These are phyloP conservation scores for Oldenlandia corymbosa DNA, from an alignment of 257 asterid genomes.

Conservation along the genomic window DNA sequence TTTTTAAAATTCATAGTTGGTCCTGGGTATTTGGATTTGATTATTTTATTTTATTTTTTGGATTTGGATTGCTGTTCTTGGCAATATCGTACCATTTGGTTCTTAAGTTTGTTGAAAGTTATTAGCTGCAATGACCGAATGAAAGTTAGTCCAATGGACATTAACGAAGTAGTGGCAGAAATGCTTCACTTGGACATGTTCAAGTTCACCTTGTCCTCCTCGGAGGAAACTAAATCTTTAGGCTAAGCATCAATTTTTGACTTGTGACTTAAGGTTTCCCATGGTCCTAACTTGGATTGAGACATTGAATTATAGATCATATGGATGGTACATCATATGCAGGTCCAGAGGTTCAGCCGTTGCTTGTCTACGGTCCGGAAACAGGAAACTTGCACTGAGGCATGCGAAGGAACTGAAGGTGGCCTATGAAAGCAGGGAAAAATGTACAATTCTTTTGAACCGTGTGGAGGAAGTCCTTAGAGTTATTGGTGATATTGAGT, in stretches of 20 bases:
- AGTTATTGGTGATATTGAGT: conserved; percentile 64
- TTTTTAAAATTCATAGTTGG: no score
- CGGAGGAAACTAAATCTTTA: no score
- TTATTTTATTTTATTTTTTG: background rate
- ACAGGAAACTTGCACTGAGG: conserved; percentile 58
- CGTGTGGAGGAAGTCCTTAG: conserved; percentile 72
- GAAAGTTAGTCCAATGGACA: background rate
- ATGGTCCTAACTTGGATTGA: background rate
- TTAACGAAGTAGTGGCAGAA: background rate
- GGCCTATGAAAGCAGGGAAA: conserved; percentile 66
- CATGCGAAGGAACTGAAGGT: conserved; percentile 57
- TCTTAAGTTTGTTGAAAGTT: background rate
- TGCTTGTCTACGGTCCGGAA: conserved; percentile 50
- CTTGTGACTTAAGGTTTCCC: no score
- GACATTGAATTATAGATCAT: background rate
- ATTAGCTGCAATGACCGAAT: background rate
- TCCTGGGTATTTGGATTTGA: background rate
- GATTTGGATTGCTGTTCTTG: background rate
- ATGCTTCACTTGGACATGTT: background rate
- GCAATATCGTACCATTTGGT: background rate
- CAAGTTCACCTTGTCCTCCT: background rate
- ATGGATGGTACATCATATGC: conserved; percentile 14
- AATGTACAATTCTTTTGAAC: conserved; percentile 55
- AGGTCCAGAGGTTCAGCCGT: conserved; percentile 57
- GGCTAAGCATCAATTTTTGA: no score